Percentiles rank a stretch among this genome's conserved stretches.
These are phyloP conservation scores for Cryptomeria japonica DNA, from an alignment of 75 land plant species.

Conservation along the genomic window DNA sequence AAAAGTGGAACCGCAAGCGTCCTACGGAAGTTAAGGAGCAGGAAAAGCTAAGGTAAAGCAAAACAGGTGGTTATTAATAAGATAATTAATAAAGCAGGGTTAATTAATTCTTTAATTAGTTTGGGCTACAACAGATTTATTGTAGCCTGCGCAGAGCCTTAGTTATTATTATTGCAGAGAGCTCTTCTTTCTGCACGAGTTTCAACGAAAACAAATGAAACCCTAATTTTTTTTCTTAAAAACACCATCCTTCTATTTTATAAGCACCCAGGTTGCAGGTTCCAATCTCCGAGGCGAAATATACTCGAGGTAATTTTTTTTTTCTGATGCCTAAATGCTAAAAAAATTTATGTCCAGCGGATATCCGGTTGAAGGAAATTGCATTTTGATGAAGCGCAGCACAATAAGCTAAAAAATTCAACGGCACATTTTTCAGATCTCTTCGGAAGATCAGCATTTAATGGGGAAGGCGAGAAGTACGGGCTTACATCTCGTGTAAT, in stretches of 20 bases:
- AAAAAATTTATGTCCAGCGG: not conserved
- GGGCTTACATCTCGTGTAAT: not conserved
- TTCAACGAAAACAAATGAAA: not conserved
- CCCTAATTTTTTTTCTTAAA: not conserved
- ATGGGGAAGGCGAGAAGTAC: not conserved
- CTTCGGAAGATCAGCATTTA: not conserved
- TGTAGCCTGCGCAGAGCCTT: not conserved
- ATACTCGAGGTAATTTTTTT: not conserved
- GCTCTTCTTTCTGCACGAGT: not conserved
- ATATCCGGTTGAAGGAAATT: not conserved
- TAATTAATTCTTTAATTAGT: no score
- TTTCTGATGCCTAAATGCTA: not conserved
- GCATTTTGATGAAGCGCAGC: not conserved
- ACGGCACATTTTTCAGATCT: constrained; percentile 1
- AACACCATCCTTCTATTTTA: not conserved
- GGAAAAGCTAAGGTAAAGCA: no score
- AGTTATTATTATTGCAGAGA: not conserved
- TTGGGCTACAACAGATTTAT: no score
- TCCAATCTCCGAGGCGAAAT: constrained; percentile 3
- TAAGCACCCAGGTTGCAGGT: not conserved
- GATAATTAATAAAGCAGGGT: no score
- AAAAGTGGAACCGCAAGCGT: no score
- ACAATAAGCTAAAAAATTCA: not conserved
- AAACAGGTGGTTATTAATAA: no score
- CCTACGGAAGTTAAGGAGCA: no score